Conservation (phyloP, 192 early-diverging fungal species). For the Rhizoclosmatium sp. region DNA sequence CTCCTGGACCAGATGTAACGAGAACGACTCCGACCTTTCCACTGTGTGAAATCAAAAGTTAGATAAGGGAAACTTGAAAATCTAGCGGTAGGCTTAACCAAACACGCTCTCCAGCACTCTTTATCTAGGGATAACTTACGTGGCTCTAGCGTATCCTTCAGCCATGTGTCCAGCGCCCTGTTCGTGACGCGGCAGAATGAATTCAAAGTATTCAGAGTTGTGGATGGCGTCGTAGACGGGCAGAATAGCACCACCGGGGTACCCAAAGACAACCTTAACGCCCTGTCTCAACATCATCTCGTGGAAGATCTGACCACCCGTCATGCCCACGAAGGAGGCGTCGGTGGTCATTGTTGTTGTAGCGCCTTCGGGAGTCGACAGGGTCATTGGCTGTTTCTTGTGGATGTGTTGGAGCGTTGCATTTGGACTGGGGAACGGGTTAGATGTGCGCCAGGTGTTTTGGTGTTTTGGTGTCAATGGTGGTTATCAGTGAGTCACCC, state of each 20-base stretch:
- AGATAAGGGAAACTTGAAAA: not conserved
- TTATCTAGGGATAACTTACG: slow-evolving; percentile 49
- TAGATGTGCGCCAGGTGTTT: too few species aligned
- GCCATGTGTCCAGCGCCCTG: slow-evolving; percentile 99
- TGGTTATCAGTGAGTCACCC: not conserved
- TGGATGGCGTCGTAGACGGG: slow-evolving; percentile 99
- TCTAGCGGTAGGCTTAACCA: too few species aligned
- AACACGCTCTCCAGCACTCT: not conserved
- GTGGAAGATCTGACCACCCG: slow-evolving; percentile 98
- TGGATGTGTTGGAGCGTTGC: not conserved
- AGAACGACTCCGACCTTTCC: slow-evolving; percentile 81
- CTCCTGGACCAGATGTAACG: slow-evolving; percentile 95
- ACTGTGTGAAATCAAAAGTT: slow-evolving; percentile 42
- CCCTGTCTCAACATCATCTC: slow-evolving; percentile 97
- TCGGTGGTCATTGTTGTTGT: slow-evolving; percentile 25
- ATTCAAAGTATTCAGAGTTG: slow-evolving; percentile 94
- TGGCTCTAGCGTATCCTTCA: slow-evolving; percentile 94
- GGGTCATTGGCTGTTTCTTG: slow-evolving; percentile 19
- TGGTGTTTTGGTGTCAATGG: too few species aligned
- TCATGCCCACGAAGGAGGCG: slow-evolving; percentile 87
- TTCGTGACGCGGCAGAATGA: slow-evolving; percentile 95
- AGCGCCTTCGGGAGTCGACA: slow-evolving; percentile 8
- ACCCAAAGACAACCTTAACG: slow-evolving; percentile 96
- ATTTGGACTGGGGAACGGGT: not conserved
- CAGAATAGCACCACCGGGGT: slow-evolving; percentile 97